A percentile compares a stretch with the other conserved stretches of the same genome.
These are phyloP conservation scores for Fermentozyma sake DNA, from an alignment of 1,139 yeast species.

Conservation along the genomic window DNA sequence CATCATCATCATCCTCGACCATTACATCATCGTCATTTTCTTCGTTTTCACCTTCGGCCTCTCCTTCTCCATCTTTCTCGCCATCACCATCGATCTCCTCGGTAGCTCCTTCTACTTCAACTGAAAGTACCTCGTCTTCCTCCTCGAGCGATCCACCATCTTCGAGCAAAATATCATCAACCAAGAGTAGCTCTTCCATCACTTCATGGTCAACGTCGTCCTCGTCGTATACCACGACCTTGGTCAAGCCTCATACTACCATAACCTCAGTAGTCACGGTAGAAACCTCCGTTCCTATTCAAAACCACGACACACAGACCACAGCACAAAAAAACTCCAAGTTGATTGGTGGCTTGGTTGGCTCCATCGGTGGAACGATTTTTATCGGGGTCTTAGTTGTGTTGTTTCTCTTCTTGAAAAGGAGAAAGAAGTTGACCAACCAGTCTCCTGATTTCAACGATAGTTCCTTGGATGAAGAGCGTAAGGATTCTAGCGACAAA, in stretches of 20 bases:
- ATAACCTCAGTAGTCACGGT: constrained; percentile 39
- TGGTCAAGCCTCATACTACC: constrained; percentile 32
- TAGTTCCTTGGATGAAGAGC: constrained; percentile 11
- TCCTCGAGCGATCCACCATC: constrained; percentile 3
- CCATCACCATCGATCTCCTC: constrained; percentile 3
- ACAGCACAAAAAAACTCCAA: constrained; percentile 30
- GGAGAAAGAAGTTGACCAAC: constrained; percentile 31
- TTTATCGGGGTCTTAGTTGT: constrained; percentile 37
- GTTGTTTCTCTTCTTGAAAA: constrained; percentile 32
- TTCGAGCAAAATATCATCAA: constrained; percentile 4
- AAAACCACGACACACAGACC: constrained; percentile 12
- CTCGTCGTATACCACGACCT: constrained; percentile 22
- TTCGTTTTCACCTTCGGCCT: constrained; percentile 8
- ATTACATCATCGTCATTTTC: constrained; percentile 7
- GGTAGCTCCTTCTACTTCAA: constrained; percentile 3
- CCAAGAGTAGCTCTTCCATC: constrained; percentile 2
- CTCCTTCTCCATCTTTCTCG: constrained; percentile 3
- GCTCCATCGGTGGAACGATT: constrained; percentile 45
- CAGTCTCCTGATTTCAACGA: constrained; percentile 45
- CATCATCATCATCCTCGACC: constrained; percentile 8
- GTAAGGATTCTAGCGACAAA: constrained; percentile 6
- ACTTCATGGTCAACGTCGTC: constrained; percentile 12
- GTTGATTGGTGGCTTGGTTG: constrained; percentile 45
- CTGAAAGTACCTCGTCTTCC: constrained; percentile 2
- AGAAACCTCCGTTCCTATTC: constrained; percentile 39